These are phyloP conservation scores for Nigrospora oryzae DNA, from an alignment of 2,329 filamentous ascomycete genomes.

Conservation along the genomic window DNA sequence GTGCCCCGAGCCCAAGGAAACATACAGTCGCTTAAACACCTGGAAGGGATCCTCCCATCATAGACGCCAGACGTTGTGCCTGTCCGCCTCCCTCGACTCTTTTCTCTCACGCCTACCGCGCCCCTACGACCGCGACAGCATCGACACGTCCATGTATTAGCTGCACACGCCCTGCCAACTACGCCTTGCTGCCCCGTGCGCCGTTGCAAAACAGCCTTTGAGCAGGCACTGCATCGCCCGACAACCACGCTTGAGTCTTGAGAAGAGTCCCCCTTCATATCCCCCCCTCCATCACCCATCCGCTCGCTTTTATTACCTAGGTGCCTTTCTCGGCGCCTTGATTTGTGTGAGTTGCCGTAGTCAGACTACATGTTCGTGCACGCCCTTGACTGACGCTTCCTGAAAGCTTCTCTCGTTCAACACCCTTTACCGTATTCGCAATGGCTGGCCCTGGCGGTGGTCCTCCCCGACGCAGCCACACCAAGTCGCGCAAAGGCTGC, in stretches of 20 bases:
- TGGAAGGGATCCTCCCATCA: slow-evolving; percentile 18
- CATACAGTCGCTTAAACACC: slow-evolving; percentile 26
- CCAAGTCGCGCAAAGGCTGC: slow-evolving; percentile 97
- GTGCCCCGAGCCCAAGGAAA: slow-evolving; percentile 15
- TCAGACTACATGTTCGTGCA: background rate
- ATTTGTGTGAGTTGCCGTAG: slow-evolving; percentile 16
- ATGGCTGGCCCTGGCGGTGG: slow-evolving; percentile 96
- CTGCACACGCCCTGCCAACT: background rate
- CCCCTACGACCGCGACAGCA: background rate
- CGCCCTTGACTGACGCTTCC: slow-evolving; percentile 11
- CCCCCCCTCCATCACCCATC: slow-evolving; percentile 11
- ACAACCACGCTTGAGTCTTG: slow-evolving; percentile 7
- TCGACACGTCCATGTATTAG: background rate
- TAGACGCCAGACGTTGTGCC: slow-evolving; percentile 8
- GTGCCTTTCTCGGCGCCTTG: slow-evolving; percentile 16
- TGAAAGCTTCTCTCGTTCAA: slow-evolving; percentile 25
- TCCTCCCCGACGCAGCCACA: slow-evolving; percentile 83
- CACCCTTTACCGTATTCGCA: slow-evolving; percentile 25
- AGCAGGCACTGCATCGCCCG: slow-evolving; percentile 7
- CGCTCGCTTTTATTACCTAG: slow-evolving; percentile 18
- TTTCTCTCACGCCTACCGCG: background rate
- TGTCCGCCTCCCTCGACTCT: slow-evolving; percentile 2
- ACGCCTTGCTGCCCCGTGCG: background rate
- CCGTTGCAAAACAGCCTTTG: background rate
- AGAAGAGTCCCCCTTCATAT: slow-evolving; percentile 13